Conservation (phyloP, 1,139 yeast species). For the Pichia sp. region DNA sequence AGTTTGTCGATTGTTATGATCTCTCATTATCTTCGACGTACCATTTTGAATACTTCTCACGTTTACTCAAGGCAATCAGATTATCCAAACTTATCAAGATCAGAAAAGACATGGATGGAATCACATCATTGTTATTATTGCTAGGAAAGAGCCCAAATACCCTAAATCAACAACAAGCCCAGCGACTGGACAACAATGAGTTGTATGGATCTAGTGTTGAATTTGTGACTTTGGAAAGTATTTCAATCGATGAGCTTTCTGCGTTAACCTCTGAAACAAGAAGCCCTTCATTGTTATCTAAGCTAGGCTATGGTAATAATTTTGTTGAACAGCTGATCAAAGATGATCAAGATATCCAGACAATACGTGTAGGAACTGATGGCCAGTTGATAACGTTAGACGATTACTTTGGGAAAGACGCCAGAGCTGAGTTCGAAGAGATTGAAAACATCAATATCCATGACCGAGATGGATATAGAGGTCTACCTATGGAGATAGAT, state of each 20-base stretch:
- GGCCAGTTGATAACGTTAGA: constrained; percentile 30
- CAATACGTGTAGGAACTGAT: constrained; percentile 26
- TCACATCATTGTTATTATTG: constrained; percentile 47
- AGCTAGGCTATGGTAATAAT: constrained; percentile 28
- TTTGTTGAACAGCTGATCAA: constrained; percentile 30
- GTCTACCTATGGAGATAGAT: neutral
- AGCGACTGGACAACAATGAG: constrained; percentile 4
- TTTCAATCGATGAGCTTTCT: constrained; percentile 30
- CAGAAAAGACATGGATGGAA: constrained; percentile 53
- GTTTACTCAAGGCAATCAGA: constrained; percentile 50
- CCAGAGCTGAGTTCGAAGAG: constrained; percentile 8
- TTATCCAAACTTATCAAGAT: constrained; percentile 58
- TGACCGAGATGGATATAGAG: neutral
- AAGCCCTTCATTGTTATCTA: constrained; percentile 10
- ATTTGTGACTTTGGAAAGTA: constrained; percentile 52
- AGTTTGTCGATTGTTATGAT: constrained; percentile 13
- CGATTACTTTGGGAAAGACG: constrained; percentile 23
- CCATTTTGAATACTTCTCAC: constrained; percentile 50
- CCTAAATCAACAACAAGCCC: constrained; percentile 7
- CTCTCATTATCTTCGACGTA: constrained; percentile 38
- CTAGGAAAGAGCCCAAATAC: constrained; percentile 18
- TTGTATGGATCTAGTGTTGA: constrained; percentile 58
- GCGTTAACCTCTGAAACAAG: neutral
- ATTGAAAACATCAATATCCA: constrained; percentile 2
- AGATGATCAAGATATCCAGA: constrained; percentile 32